Conservation (phyloP, 1,139 yeast genomes). For the Casaregolazyma suthepensis region DNA sequence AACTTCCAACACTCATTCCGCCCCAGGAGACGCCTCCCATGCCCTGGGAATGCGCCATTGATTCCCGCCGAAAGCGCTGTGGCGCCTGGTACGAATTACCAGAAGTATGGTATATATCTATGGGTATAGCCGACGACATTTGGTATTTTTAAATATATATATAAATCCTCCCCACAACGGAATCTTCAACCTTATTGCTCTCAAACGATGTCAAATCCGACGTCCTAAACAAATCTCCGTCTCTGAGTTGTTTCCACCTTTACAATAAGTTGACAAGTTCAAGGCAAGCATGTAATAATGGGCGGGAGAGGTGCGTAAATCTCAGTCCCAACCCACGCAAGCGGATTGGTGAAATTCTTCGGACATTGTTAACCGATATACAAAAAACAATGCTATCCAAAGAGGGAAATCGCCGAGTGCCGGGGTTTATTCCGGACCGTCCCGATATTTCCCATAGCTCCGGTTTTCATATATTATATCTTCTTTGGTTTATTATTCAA, state of each 20-base stretch:
- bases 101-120: constrained; percentile 33
- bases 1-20: constrained; percentile 85
- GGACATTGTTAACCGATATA: background rate
- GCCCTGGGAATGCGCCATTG: constrained; percentile 93
- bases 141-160: background rate
- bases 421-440: background rate
- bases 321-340: background rate
- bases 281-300: background rate
- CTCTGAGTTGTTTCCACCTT: background rate
- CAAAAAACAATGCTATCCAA: background rate
- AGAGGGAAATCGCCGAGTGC: background rate
- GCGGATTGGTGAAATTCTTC: background rate
- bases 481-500: no score
- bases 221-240: background rate
- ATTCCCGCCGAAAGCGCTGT: constrained; percentile 60
- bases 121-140: constrained; percentile 36
- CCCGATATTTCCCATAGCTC: no score
- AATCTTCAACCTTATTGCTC: background rate
- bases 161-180: background rate
- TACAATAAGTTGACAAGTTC: background rate
- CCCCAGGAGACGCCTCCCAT: constrained; percentile 99
- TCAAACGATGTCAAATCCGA: background rate
- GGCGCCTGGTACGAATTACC: constrained; percentile 25
- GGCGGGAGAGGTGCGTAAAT: background rate
- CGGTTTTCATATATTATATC: no score